These are phyloP conservation scores for Crithidia expoeki DNA, from an alignment of 208 protist species.

Conservation along the genomic window DNA sequence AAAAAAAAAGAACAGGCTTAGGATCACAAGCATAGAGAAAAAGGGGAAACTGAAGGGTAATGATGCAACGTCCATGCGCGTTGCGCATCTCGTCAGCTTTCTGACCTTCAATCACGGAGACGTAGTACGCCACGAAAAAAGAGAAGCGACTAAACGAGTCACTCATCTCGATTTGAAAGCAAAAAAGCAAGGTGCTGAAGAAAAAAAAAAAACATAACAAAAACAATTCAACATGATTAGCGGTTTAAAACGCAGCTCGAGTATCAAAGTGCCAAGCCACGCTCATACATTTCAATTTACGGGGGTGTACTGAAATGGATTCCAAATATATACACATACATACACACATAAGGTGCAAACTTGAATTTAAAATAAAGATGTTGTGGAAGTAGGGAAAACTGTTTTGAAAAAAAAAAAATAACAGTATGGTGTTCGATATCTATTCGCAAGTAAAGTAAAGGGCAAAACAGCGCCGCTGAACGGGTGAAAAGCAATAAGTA, in stretches of 20 bases:
- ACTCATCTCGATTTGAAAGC: too few relatives aligned
- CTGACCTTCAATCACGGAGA: too few relatives aligned
- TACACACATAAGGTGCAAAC: background rate
- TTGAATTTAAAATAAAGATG: background rate
- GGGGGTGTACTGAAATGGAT: too few relatives aligned
- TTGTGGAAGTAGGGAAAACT: background rate
- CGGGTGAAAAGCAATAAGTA: constrained; percentile 10
- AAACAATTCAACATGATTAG: background rate
- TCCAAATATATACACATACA: background rate
- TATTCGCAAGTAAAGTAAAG: background rate
- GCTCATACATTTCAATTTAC: background rate
- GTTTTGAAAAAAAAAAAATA: constrained; percentile 3
- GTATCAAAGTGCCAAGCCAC: background rate
- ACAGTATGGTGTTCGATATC: background rate
- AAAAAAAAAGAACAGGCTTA: too few relatives aligned
- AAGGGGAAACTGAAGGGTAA: too few relatives aligned
- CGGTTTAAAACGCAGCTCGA: background rate
- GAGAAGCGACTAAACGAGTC: too few relatives aligned
- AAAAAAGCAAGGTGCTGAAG: background rate
- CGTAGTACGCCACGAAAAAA: too few relatives aligned
- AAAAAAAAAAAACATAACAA: background rate
- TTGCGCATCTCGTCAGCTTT: too few relatives aligned
- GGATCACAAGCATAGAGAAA: too few relatives aligned
- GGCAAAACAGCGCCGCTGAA: background rate
- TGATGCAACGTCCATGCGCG: too few relatives aligned